Percentiles rank a stretch among this genome's conserved stretches.
These are phyloP conservation scores for Sisymbrium altissimum DNA, from an alignment of 345 rosid genomes.

Conservation along the genomic window DNA sequence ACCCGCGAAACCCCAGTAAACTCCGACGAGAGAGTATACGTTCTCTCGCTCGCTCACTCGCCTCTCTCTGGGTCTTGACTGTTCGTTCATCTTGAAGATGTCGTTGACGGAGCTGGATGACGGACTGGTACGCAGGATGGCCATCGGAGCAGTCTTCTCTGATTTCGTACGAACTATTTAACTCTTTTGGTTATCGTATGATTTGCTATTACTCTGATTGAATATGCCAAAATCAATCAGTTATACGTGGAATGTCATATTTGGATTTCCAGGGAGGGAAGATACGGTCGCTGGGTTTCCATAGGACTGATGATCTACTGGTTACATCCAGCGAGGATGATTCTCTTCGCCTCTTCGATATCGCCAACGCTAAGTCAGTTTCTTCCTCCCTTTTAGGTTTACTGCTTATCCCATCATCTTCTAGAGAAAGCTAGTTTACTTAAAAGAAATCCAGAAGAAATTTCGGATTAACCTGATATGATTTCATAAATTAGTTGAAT, in stretches of 20 bases:
- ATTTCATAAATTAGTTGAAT: neutral
- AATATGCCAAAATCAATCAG: neutral
- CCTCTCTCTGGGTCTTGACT: no score
- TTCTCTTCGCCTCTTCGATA: conserved; percentile 89
- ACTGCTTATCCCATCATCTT: neutral
- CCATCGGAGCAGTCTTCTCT: conserved; percentile 91
- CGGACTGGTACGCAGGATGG: conserved; percentile 68
- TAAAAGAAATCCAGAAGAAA: neutral
- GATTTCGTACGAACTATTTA: conserved; percentile 56
- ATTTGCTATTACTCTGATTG: neutral
- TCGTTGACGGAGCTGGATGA: conserved; percentile 70
- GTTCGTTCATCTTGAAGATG: conserved; percentile 34
- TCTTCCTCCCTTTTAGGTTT: conserved; percentile 16
- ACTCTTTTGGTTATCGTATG: neutral
- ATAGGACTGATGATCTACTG: conserved; percentile 83
- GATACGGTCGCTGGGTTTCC: conserved; percentile 82
- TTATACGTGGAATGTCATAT: neutral
- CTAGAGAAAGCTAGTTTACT: neutral
- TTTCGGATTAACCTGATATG: neutral
- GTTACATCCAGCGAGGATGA: conserved; percentile 94
- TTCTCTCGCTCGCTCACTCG: neutral
- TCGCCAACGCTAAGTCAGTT: conserved; percentile 84
- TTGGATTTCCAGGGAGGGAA: conserved; percentile 62
- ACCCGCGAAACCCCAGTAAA: conserved; percentile 25
- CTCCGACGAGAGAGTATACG: neutral